Base-by-base conservation (phyloP, 768 basidiomycete genomes). In the Leccinellum rugosiceps region DNA sequence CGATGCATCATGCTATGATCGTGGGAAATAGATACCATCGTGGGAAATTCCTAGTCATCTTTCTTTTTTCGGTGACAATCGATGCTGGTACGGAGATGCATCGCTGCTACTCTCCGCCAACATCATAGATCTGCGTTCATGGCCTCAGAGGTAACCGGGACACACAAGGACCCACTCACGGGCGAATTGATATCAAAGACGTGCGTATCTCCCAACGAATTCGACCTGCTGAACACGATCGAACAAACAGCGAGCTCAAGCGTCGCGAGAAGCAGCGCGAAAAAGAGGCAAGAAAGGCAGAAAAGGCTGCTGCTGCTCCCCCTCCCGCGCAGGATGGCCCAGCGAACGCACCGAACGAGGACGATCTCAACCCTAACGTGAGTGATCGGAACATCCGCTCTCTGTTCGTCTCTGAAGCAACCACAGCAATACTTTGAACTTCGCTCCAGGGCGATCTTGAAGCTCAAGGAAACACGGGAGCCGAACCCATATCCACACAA, bases 401-500 rank as follows among this genome's bases (percentile, higher is more conserved):
- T 15, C 13, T 14, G 9, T 15, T 4, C 2, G 23, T 31, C 5
- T 51, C 57, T 57, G 17, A 57, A 30, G 15, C 26, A 19, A 23
- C 30, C 15, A 19, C 63, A 99, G 95, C 93, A 96, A 93, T 99
- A 98, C 80, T 96, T 88, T 70, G 94, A 98, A 69, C 77, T 94
- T 63, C 89, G 97, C 63, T 92, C 90, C 28, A 85, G 93, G 49
- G 86, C 91, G 65, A 94, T 99, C 65, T 83, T 86, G 61, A 84
- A 86, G 63, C 83, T 99, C 60, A 88, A 92, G 74, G 80, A 87
- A 69, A 89, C 90, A 28, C 88, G 89, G 71, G 74, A 82, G 7
- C 96, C 95, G 2, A 90, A 95, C 72, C 97, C 97, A 2, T 99
- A 98, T 78, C 97, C 97, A 7, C 97, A 99, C 87, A 99, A 99